Evolutionary conservation across 2,329 filamentous ascomycete genomes (phyloP).

Genomic region (Epichloe gansuensis): DNA sequence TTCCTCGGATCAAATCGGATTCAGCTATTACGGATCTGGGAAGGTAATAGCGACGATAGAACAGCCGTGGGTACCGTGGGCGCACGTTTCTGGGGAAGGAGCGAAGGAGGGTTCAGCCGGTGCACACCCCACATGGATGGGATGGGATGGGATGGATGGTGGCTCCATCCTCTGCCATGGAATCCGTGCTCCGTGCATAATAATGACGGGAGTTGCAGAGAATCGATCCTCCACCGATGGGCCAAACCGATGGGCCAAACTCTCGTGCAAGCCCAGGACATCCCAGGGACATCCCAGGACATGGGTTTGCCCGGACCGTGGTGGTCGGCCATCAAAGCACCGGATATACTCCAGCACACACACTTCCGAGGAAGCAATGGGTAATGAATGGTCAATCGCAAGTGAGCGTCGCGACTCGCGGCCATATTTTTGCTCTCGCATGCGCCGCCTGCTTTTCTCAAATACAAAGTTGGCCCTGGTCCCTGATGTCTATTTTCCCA

Average conservation of each 20-base stretch:
- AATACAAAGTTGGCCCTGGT: not conserved
- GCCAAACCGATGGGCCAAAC: not conserved
- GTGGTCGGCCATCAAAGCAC: not conserved
- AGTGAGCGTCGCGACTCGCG: not conserved
- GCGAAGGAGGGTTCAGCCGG: not conserved
- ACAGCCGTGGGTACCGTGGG: not conserved
- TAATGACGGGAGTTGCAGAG: not conserved
- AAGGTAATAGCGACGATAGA: not conserved
- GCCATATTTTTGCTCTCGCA: not conserved
- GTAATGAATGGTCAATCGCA: not conserved
- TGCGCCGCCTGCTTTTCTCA: not conserved
- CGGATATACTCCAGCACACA: not conserved
- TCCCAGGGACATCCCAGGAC: not conserved
- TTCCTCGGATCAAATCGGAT: not conserved
- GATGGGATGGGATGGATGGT: too few relatives aligned
- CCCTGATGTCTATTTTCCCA: too few relatives aligned
- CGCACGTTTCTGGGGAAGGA: not conserved
- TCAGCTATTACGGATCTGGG: not conserved
- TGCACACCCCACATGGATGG: not conserved
- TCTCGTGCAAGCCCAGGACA: not conserved
- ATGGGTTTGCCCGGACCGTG: not conserved
- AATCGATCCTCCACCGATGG: not conserved
- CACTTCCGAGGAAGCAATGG: not conserved
- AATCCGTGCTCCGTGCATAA: not conserved
- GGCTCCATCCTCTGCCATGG: not conserved